A percentile compares a stretch with the other conserved stretches of the same genome.
Evolutionary conservation across 768 basidiomycete genomes (phyloP).

Genomic region (Chlorophyllum brunneum): DNA sequence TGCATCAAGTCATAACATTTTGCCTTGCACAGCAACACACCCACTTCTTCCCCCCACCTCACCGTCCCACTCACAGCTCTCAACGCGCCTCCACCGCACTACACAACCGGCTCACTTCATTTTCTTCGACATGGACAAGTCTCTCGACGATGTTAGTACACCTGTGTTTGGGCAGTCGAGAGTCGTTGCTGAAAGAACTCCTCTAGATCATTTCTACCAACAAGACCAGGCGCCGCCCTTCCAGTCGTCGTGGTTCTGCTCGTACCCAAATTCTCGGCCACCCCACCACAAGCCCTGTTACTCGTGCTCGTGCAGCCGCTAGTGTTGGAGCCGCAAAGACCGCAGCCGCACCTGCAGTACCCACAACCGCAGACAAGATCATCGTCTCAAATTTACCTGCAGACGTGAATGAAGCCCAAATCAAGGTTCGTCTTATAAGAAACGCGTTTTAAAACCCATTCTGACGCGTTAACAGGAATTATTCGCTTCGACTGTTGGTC

Average conservation of each 20-base stretch:
- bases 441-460: background rate
- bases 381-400: slow-evolving; percentile 91
- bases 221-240: slow-evolving; percentile 43
- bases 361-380: slow-evolving; percentile 70
- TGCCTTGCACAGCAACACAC: slow-evolving; percentile 31
- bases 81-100: slow-evolving; percentile 13
- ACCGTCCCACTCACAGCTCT: slow-evolving; percentile 19
- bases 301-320: slow-evolving; percentile 36
- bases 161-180: slow-evolving; percentile 18
- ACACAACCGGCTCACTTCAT: slow-evolving; percentile 4
- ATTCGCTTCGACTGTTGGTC: slow-evolving; percentile 87
- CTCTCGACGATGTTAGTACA: slow-evolving; percentile 71
- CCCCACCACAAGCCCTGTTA: slow-evolving; percentile 39
- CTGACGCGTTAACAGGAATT: slow-evolving; percentile 63
- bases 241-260: slow-evolving; percentile 39
- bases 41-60: slow-evolving; percentile 15
- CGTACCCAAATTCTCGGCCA: slow-evolving; percentile 63
- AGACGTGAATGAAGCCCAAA: slow-evolving; percentile 91
- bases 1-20: slow-evolving; percentile 22
- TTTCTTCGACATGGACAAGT: slow-evolving; percentile 62
- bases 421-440: slow-evolving; percentile 62
- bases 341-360: slow-evolving; percentile 35
- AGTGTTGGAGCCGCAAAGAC: slow-evolving; percentile 38
- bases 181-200: slow-evolving; percentile 19
- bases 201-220: slow-evolving; percentile 65